Conservation (phyloP, 257 asterid genomes). For the Verbena officinalis region DNA sequence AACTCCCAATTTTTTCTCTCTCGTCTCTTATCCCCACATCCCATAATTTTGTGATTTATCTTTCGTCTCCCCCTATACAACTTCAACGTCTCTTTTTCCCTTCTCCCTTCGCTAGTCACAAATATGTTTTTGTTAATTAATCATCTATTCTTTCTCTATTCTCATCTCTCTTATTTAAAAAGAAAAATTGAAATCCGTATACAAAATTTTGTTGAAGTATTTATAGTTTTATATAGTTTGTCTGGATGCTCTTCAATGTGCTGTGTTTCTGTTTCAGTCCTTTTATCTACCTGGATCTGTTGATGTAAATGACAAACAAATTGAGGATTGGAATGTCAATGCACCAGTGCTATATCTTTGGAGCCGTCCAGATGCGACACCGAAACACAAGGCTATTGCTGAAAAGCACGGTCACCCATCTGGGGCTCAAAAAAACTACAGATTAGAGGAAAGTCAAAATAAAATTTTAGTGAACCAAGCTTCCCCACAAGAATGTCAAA, state of each 20-base stretch:
- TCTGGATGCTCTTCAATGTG: constrained; percentile 11
- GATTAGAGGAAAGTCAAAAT: constrained; percentile 22
- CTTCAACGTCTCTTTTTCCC: no score
- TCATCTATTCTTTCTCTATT: no score
- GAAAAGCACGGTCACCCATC: constrained; percentile 56
- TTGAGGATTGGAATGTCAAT: constrained; percentile 77
- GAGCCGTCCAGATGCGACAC: constrained; percentile 75
- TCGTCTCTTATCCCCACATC: no score
- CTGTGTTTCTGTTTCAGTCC: constrained; percentile 53
- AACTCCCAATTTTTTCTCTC: no score
- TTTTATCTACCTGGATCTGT: constrained; percentile 91
- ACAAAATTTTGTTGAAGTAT: no score
- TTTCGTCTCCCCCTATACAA: no score
- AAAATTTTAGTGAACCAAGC: constrained; percentile 21
- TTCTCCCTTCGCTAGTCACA: no score
- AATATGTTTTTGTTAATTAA: no score
- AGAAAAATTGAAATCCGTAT: no score
- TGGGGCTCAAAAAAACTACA: constrained; percentile 28
- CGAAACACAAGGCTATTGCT: constrained; percentile 69
- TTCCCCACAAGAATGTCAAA: constrained; percentile 22
- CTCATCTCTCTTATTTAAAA: no score
- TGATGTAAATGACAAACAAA: constrained; percentile 64
- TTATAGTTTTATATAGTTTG: no score
- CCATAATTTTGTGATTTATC: no score
- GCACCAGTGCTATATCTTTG: constrained; percentile 81